Base-by-base conservation (phyloP, 2,329 filamentous ascomycete species). In the Pseudonectria buxi region DNA sequence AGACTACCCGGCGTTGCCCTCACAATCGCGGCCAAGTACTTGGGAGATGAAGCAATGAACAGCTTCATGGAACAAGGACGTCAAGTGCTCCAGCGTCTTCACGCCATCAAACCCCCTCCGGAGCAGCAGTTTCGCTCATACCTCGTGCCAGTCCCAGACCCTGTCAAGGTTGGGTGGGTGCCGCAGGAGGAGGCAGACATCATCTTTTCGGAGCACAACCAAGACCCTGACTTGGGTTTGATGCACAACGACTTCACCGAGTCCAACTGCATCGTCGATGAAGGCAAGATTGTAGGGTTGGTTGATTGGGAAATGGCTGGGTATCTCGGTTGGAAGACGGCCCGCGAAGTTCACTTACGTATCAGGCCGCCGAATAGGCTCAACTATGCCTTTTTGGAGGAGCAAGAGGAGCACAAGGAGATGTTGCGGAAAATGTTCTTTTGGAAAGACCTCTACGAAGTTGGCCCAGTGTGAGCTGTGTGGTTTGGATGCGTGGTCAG, bases 81-180 rank as follows among this genome's bases (percentile, higher is more conserved):
- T 24, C 35, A 37, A 4, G 50, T 64, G 28, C 43, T 65, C 6
- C 44, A 43, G 14, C 44, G 51, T 25, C 37, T 65, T 25, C 43
- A 49, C 24, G 39, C 37, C 7, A 39, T 58, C 13, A 51, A 53
- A 34, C 50, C 54, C 13, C 6, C 36, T 7, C 26, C 38, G 25
- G 33, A 24, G 35, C 29, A 30, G 13, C 29, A 22, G 14, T 13
- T 26, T 43, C 52, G 50, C 7, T 46, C 43, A 14, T 47, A 59
- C 28, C 41, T 58, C 71, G 57, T 81, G 74, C 58, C 78, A 79
- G 61, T 71, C 76, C 54, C 80, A 74, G 40, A 74, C 75, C 76
- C 76, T 79, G 46, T 80, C 70, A 57, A 74, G 74, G 46, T 33
- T 22, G 28, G 47, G 13, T 35, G 54, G 11, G 58, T 64, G 29